phyloP scores from a whole-genome alignment of 345 rosid genomes.

The Garcia nutans region DNA sequence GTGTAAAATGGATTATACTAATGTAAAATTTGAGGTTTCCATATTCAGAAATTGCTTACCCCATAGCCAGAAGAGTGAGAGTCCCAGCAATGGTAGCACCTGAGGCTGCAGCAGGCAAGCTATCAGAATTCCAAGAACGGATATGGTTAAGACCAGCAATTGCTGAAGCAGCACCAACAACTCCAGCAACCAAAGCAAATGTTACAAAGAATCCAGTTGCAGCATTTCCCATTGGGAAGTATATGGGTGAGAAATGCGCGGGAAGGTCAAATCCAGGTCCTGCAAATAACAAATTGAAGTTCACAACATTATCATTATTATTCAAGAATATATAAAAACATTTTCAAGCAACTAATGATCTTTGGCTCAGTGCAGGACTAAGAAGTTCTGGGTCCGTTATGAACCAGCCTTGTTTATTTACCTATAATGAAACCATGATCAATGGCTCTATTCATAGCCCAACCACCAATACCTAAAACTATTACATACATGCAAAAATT shows the following conservation, averaged over 20 bases:
- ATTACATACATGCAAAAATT: constrained; percentile 76
- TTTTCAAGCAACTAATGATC: neutral
- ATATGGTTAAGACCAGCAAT: constrained; percentile 66
- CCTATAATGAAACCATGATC: constrained; percentile 83
- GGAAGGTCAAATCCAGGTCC: constrained; percentile 74
- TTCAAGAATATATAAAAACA: too few relatives aligned
- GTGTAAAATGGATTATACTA: neutral
- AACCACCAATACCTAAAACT: constrained; percentile 71
- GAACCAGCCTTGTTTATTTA: constrained; percentile 22
- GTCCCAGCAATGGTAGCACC: constrained; percentile 81
- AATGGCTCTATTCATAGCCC: constrained; percentile 82
- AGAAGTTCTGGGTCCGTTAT: too few relatives aligned
- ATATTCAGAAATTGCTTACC: constrained; percentile 37
- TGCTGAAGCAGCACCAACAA: constrained; percentile 77
- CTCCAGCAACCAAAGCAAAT: constrained; percentile 80
- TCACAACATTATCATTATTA: neutral
- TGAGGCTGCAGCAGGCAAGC: constrained; percentile 76
- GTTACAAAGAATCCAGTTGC: constrained; percentile 93
- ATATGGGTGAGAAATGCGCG: constrained; percentile 84
- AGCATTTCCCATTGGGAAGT: constrained; percentile 93
- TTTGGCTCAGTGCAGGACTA: too few relatives aligned
- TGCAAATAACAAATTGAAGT: constrained; percentile 23
- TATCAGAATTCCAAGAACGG: constrained; percentile 52
- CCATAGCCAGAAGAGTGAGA: constrained; percentile 84
- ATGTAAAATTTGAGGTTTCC: neutral